Evolutionary conservation across 1,139 yeast species (phyloP).

Genomic region (Pichia norvegensis): DNA sequence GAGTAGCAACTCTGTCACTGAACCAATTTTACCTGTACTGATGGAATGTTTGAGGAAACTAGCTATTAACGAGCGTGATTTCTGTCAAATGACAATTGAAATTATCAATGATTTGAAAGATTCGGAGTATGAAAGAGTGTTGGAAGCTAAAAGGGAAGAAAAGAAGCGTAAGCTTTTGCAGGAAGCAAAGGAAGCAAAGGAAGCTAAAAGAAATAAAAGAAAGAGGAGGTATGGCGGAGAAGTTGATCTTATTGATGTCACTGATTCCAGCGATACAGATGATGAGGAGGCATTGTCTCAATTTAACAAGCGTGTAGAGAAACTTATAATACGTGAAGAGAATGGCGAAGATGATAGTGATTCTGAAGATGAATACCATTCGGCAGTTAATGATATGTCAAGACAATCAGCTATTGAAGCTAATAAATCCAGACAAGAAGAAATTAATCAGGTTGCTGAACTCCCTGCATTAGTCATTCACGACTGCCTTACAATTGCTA

Average conservation of each 20-base stretch:
- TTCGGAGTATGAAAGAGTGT: constrained; percentile 38
- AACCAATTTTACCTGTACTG: constrained; percentile 42
- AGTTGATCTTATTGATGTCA: constrained; percentile 15
- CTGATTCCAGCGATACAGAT: not conserved
- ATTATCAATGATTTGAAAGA: constrained; percentile 80
- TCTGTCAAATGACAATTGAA: constrained; percentile 78
- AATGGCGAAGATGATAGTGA: constrained; percentile 24
- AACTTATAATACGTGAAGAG: constrained; percentile 13
- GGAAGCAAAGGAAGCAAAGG: constrained; percentile 10
- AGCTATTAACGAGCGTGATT: constrained; percentile 76
- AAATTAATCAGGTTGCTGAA: constrained; percentile 29
- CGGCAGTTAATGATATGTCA: constrained; percentile 37
- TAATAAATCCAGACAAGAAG: constrained; percentile 24
- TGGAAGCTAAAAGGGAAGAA: constrained; percentile 24
- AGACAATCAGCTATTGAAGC: constrained; percentile 25
- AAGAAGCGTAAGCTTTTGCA: constrained; percentile 17
- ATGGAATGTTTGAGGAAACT: constrained; percentile 61
- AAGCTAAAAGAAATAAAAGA: constrained; percentile 7
- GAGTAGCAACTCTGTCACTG: constrained; percentile 30
- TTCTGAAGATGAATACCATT: constrained; percentile 42
- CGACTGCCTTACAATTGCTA: constrained; percentile 64
- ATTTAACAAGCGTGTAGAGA: constrained; percentile 6
- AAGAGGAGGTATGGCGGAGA: constrained; percentile 26
- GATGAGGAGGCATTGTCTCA: constrained; percentile 14
- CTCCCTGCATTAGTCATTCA: constrained; percentile 46